Conservation (phyloP, 148 eudicot species). For the Limonium bicolor region DNA sequence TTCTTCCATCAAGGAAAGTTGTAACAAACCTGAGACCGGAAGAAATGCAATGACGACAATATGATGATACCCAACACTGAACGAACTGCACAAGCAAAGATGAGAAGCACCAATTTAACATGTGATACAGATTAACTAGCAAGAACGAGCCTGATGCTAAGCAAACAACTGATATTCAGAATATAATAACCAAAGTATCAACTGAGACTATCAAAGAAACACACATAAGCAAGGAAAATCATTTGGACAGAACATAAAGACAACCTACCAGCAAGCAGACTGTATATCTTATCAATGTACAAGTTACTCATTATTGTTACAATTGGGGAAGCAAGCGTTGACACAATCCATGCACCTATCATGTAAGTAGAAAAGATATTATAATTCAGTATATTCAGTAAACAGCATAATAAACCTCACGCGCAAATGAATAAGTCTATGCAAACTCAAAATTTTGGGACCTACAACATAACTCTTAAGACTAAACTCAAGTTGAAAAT, state of each 20-base stretch:
- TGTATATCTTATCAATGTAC: constrained; percentile 56
- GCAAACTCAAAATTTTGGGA: too few species aligned
- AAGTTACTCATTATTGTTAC: constrained; percentile 31
- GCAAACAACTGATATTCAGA: too few species aligned
- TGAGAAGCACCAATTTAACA: neutral
- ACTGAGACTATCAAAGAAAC: too few species aligned
- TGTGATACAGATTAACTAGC: too few species aligned
- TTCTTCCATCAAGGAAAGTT: constrained; percentile 1
- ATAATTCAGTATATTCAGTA: too few species aligned
- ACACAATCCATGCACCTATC: constrained; percentile 75
- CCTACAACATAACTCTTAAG: too few species aligned
- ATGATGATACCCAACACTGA: constrained; percentile 65
- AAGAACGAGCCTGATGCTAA: too few species aligned
- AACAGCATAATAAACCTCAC: too few species aligned
- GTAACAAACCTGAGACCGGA: constrained; percentile 59
- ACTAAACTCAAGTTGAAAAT: too few species aligned
- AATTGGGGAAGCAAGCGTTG: constrained; percentile 58
- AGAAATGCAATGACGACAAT: constrained; percentile 52
- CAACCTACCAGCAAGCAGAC: constrained; percentile 59
- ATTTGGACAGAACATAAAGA: neutral
- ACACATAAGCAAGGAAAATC: neutral
- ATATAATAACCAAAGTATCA: too few species aligned
- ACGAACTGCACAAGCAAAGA: constrained; percentile 39
- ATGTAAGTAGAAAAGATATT: constrained; percentile 2
- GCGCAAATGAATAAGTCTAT: too few species aligned